These are phyloP conservation scores for Candida incommunis DNA, from an alignment of 805 yeast genomes.

Conservation along the genomic window DNA sequence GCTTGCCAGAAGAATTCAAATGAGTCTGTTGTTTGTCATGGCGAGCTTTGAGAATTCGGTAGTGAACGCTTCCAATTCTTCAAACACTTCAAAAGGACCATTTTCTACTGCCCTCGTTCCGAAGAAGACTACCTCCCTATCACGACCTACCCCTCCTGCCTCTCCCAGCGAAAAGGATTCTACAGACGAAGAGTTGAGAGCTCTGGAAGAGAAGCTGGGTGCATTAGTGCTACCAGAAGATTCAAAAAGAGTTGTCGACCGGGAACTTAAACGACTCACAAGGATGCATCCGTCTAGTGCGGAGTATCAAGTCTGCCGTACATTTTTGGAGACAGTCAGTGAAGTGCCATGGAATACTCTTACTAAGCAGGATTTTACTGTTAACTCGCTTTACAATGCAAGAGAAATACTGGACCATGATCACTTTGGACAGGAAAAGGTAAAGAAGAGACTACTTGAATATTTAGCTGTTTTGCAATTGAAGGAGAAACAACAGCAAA, in stretches of 20 bases:
- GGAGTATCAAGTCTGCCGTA: conserved; percentile 28
- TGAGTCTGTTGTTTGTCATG: conserved; percentile 12
- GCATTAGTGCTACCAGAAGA: conserved; percentile 17
- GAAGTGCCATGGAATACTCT: conserved; percentile 25
- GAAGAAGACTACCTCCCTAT: background rate
- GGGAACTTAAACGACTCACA: conserved; percentile 24
- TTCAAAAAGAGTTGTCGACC: conserved; percentile 21
- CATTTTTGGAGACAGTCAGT: conserved; percentile 25
- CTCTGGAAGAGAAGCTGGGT: conserved; percentile 16
- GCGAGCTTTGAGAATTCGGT: conserved; percentile 11
- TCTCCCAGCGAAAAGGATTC: conserved; percentile 9
- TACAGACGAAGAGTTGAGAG: conserved; percentile 23
- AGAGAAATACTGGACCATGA: conserved; percentile 51
- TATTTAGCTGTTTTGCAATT: conserved; percentile 68
- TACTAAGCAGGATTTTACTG: conserved; percentile 6
- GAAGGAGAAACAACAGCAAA: conserved; percentile 16
- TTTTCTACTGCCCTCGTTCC: background rate
- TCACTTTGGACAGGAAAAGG: conserved; percentile 63
- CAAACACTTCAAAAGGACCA: conserved; percentile 1
- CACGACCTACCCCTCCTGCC: background rate
- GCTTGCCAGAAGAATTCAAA: conserved; percentile 2
- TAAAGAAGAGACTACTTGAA: conserved; percentile 62
- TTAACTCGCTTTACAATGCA: conserved; percentile 30
- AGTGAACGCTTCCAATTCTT: background rate
- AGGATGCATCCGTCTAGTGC: conserved; percentile 28